Evolutionary conservation across 306 rosid genomes (phyloP), one percentile per base, ranked within the genome.

Genomic region (Ochetophila trinervis): DNA sequence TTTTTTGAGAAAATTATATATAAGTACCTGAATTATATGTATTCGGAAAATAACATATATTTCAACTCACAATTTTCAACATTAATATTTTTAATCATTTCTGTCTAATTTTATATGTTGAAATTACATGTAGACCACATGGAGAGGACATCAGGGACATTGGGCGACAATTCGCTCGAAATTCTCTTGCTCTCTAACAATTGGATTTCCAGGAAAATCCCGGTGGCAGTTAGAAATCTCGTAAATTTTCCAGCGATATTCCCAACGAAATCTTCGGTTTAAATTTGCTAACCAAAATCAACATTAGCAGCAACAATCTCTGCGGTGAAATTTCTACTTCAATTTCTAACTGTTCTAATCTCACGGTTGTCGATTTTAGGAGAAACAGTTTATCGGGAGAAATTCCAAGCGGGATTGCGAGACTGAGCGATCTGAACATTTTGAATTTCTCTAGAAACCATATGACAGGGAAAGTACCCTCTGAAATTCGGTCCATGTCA

Each of bases 291-390:
- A n/a, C 76, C 0, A 81, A 19, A 32, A 36, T 89, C 49, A 93
- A 93, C 74, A 23, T 81, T 19, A 87, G 95, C 69, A 77, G 51
- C 36, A 93, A 93, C 82, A 79, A 68, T 30, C 74, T 93, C 34
- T 74, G 68, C 16, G 83, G 92, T 15, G 45, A 37, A 11, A 84
- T 89, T 40, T 91, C 98, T 17, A 37, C 22, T 4, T 60, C 83
- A 8, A 23, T 93, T 12, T 56, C 73, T 21, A 50, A 17, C 5
- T 84, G 93, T 18, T 49, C 59, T n/a, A 84, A 95, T 0, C 57
- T 93, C 1, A 68, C 70, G 0, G 78, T 79, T 0, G 74, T 76
- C 5, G 97, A 93, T 68, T 75, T 93, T 0, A 87, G 95, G 11
- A 63, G 71, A 58, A 93, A 93, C 66, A 45, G 27, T 47, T 74